Percentiles rank a stretch among this genome's conserved stretches.
Evolutionary conservation across 768 basidiomycete genomes (phyloP).

Genomic region (Tricholoma terreum): DNA sequence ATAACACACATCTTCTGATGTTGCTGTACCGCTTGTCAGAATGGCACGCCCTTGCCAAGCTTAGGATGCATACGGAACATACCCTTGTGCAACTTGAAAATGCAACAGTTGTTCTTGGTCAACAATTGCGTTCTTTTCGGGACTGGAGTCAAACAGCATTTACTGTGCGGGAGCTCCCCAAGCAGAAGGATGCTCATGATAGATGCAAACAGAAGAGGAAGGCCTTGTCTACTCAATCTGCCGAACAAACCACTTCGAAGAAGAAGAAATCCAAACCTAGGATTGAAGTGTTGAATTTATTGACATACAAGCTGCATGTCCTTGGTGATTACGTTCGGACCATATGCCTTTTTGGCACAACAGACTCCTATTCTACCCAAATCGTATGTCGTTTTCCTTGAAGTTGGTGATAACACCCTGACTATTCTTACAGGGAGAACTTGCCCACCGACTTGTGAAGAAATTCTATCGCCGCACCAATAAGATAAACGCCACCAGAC

Average conservation of each 20-base stretch:
- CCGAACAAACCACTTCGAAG: not conserved
- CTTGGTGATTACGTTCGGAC: slow-evolving; percentile 8
- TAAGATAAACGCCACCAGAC: slow-evolving; percentile 1
- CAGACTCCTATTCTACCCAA: slow-evolving; percentile 6
- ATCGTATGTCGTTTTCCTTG: not conserved
- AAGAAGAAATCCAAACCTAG: not conserved
- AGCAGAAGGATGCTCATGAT: not conserved
- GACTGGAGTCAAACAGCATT: not conserved
- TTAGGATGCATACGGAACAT: not conserved
- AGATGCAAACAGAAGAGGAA: not conserved
- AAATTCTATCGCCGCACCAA: slow-evolving; percentile 6
- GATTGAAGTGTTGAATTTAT: slow-evolving; percentile 7
- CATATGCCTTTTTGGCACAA: slow-evolving; percentile 6
- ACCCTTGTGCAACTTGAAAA: not conserved
- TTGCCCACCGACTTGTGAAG: slow-evolving; percentile 14
- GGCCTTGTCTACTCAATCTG: not conserved
- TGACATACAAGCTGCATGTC: slow-evolving; percentile 11
- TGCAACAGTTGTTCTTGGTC: not conserved
- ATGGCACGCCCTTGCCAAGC: slow-evolving; percentile 4
- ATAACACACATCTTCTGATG: not conserved
- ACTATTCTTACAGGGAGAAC: slow-evolving; percentile 15
- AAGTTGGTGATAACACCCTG: too few species aligned
- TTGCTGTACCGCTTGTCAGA: not conserved
- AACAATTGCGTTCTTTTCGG: not conserved
- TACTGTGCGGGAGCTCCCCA: not conserved